These are phyloP conservation scores for Capsella rubella DNA, from an alignment of 441 rosid genomes.

Conservation along the genomic window DNA sequence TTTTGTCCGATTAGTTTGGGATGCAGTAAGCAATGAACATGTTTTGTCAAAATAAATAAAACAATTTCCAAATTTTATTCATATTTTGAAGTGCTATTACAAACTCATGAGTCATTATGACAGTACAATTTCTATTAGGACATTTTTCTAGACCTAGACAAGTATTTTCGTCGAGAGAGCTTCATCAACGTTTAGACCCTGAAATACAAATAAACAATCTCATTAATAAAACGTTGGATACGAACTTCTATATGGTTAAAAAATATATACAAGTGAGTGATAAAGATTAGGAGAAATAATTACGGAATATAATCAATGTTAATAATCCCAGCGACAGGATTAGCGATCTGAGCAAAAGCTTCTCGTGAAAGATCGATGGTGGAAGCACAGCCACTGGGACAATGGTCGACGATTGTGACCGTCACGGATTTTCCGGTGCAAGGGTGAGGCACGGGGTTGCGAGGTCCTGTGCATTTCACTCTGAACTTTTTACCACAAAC, in stretches of 20 bases:
- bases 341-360: slow-evolving; percentile 52
- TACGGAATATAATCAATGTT: slow-evolving; percentile 42
- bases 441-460: slow-evolving; percentile 51
- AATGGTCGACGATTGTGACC: slow-evolving; percentile 52
- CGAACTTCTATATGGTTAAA: not conserved
- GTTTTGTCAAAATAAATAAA: not conserved
- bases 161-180: slow-evolving; percentile 11
- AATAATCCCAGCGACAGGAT: slow-evolving; percentile 50
- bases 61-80: too few species aligned
- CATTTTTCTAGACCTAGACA: not conserved
- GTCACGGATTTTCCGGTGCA: slow-evolving; percentile 47
- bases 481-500: slow-evolving; percentile 51
- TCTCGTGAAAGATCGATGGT: slow-evolving; percentile 55
- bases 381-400: slow-evolving; percentile 44
- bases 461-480: slow-evolving; percentile 42
- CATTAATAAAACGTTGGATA: not conserved
- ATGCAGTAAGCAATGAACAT: not conserved
- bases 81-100: not conserved
- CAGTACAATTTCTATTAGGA: not conserved
- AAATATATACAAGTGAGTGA: not conserved
- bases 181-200: slow-evolving; percentile 28
- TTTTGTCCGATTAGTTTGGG: not conserved
- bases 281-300: not conserved
- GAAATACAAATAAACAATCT: slow-evolving; percentile 21
- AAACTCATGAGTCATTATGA: not conserved